Conservation (phyloP, 495 filamentous ascomycete genomes). For the Xylaria palmicola region DNA sequence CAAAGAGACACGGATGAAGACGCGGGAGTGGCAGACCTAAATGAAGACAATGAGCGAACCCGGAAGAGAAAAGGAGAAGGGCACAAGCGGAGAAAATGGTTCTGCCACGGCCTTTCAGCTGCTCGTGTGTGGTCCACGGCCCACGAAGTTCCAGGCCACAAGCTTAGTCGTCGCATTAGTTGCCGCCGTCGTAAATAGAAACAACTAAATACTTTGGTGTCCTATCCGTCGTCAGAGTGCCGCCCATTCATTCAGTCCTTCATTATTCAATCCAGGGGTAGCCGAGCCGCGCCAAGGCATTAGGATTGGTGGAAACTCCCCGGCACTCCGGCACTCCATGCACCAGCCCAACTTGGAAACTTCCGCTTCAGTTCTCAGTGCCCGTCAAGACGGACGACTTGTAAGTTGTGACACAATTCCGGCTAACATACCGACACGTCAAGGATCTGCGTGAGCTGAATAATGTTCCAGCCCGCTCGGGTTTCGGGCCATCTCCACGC, state of each 20-base stretch:
- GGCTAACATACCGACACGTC: not conserved
- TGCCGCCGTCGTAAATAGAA: too few species aligned
- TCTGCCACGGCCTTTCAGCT: too few species aligned
- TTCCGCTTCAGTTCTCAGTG: conserved; percentile 5
- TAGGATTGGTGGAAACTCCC: conserved; percentile 15
- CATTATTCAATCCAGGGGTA: not conserved
- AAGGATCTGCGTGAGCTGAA: not conserved
- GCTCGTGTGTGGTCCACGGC: too few species aligned
- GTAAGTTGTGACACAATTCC: not conserved
- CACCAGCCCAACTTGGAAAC: not conserved
- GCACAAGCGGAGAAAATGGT: too few species aligned
- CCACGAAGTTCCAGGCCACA: too few species aligned
- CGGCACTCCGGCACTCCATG: not conserved
- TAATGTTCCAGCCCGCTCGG: not conserved
- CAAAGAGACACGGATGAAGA: too few species aligned
- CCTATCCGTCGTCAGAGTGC: too few species aligned
- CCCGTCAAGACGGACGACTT: not conserved
- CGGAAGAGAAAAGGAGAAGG: too few species aligned
- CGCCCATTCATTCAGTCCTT: too few species aligned
- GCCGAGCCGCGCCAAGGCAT: not conserved
- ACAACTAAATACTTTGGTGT: too few species aligned
- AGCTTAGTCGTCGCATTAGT: too few species aligned
- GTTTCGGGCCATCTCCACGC: conserved; percentile 7
- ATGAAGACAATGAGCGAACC: too few species aligned
- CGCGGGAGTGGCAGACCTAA: not conserved